Evolutionary conservation across 164 flowering plant species (phyloP), one percentile per base, ranked within the genome.

Genomic region (Hamamelis virginiana): DNA sequence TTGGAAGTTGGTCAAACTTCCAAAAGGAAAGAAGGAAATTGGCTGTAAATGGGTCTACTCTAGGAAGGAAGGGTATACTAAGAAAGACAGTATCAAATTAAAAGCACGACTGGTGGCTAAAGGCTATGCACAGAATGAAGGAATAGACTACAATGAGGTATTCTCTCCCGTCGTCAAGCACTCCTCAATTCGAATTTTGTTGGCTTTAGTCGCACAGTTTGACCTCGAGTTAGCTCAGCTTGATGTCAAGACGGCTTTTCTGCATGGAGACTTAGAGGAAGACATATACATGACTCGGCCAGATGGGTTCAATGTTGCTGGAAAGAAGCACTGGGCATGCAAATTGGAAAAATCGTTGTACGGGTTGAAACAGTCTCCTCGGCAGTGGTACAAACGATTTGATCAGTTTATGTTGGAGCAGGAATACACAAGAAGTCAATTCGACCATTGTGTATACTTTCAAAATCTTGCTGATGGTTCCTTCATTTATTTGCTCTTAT

Each of bases 381-480:
- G 64, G 1, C 26, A 61, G 16, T 38, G 47, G 47, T 38, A 41
- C 14, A 61, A 61, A 6, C 6, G 8, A 1, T 61, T 61, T 38
- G 23, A 43, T 19, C 9, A 18, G 1, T 41, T 43, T 8, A 43
- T 61, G 64, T 8, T 33, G 12, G 27, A 1, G 0, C 8, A 38
- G 3, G n/a, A 11, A 1, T 41, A 61, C 48, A 61, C 27, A 25
- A 41, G 25, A 1, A 61, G 45, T 10, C 13, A 41, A 0, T 41
- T 33, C n/a, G 64, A 61, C n/a, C 64, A 61, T 38, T 41, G 45
- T 38, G 64, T 43, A 14, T 61, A 38, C 10, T 61, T 60, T 38
- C 11, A 12, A 3, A 61, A 61, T 47, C 48, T 61, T 6, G 3
- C 0, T 18, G 23, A 61, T 61, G 46, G 64, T 9, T 61, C 47